A percentile compares a stretch with the other conserved stretches of the same genome.
These are phyloP conservation scores for Passalora sequoiae DNA, from an alignment of 2,329 filamentous ascomycete species.

Conservation along the genomic window DNA sequence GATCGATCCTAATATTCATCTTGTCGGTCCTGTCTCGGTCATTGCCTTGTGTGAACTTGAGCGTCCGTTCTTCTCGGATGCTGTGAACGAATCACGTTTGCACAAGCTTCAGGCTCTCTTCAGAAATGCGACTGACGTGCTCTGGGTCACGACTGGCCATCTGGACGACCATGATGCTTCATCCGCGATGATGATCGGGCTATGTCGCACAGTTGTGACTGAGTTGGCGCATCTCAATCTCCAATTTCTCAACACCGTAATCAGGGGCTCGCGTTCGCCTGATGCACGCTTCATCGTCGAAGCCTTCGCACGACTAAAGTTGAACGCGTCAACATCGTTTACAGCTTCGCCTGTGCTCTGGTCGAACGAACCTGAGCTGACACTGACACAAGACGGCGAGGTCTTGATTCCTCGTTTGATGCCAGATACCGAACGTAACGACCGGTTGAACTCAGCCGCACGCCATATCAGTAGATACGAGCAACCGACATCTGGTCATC, in stretches of 20 bases:
- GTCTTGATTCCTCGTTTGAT: constrained; percentile 20
- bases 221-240: constrained; percentile 17
- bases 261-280: constrained; percentile 2
- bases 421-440: constrained; percentile 22
- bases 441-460: constrained; percentile 25
- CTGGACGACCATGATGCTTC: constrained; percentile 12
- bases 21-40: constrained; percentile 9
- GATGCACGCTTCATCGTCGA: constrained; percentile 16
- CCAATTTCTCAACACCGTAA: constrained; percentile 17
- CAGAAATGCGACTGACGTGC: constrained; percentile 11
- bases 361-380: constrained; percentile 22
- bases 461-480: constrained; percentile 18
- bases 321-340: constrained; percentile 12
- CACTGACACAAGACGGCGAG: constrained; percentile 13
- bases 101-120: constrained; percentile 16
- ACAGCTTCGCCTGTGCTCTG: constrained; percentile 10
- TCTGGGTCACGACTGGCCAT: constrained; percentile 17
- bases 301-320: constrained; percentile 13
- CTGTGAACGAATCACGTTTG: constrained; percentile 10
- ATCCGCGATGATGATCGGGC: constrained; percentile 19
- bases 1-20: constrained; percentile 12
- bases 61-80: constrained; percentile 15
- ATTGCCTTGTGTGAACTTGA: constrained; percentile 19
- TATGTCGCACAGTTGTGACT: constrained; percentile 17
- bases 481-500: constrained; percentile 2